Base-by-base conservation (phyloP, 1,284 basidiomycete species). In the Ceratobasidium sp. region DNA sequence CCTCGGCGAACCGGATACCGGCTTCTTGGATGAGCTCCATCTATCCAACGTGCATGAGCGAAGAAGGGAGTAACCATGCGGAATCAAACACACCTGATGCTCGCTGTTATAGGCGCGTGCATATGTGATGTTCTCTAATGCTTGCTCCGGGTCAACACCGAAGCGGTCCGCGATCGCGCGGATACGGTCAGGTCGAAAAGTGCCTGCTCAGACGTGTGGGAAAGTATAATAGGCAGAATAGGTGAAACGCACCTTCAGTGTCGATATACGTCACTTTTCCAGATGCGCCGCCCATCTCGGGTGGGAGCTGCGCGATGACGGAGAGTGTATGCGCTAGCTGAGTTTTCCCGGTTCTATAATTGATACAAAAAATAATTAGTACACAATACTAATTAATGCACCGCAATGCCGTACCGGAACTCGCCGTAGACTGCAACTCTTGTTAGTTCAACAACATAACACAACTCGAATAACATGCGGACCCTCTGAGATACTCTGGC, bases 211-310 rank as follows among this genome's bases (percentile, higher is more conserved):
- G 31, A 7, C 16, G 22, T 61, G 8, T 54, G 46, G 62, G 72
- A 29, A 43, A 37, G 14, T 31, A n/a, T 37, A 53, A 31, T 22
- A 46, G 48, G n/a, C 53, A 31, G 66, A 31, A 22, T 31, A 16
- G 39, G 41, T 0, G 29, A 24, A 71, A 22, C 4, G 19, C 77
- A 87, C 92, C 91, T 86, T 97, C 95, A 0, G 95, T 96, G 81
- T 96, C 95, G 76, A 97, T 94, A 81, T 94, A 97, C 78, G 95
- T 95, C 43, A 96, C 92, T 85, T 96, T 97, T 62, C 95, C 95
- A 29, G 90, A 87, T 0, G 93, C 95, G 9, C 95, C 95, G 14
- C 95, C 95, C 80, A 96, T 88, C 73, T 97, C 95, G 3, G 89
- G 84, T 27, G 96, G 95, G 43, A 98, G 87, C 80, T 98, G 96